phyloP scores from a whole-genome alignment of 371 early-diverging fungal genomes.

The Funneliformis caledonium region DNA sequence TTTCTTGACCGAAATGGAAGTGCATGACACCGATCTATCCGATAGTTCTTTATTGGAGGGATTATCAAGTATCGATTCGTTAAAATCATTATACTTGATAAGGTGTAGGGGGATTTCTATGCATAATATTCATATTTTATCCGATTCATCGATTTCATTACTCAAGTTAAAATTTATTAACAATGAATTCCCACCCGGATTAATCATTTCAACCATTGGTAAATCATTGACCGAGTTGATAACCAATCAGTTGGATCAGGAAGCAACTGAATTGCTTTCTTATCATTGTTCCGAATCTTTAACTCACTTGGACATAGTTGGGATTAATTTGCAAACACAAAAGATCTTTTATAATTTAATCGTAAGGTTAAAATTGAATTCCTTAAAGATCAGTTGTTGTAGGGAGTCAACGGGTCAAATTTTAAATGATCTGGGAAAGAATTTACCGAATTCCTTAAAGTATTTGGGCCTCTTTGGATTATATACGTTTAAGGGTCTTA shows the following conservation, averaged over 20 bases:
- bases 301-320: neutral
- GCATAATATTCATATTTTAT: too few relatives aligned
- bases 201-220: neutral
- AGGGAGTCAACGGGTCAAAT: neutral
- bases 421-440: neutral
- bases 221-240: neutral
- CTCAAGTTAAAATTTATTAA: too few relatives aligned
- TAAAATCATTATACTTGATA: neutral
- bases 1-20: neutral
- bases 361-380: neutral
- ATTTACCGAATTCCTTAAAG: neutral
- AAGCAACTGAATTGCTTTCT: neutral
- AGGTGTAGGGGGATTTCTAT: neutral
- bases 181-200: neutral
- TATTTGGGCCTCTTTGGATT: neutral
- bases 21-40: neutral
- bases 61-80: neutral
- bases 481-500: too few relatives aligned
- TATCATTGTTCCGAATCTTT: neutral
- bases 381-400: neutral
- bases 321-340: neutral
- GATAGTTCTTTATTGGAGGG: neutral
- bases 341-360: too few relatives aligned
- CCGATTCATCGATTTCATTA: neutral
- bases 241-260: neutral